A percentile compares a stretch with the other conserved stretches of the same genome.
Conservation (phyloP, 306 rosid species). For the Urtica urens region DNA sequence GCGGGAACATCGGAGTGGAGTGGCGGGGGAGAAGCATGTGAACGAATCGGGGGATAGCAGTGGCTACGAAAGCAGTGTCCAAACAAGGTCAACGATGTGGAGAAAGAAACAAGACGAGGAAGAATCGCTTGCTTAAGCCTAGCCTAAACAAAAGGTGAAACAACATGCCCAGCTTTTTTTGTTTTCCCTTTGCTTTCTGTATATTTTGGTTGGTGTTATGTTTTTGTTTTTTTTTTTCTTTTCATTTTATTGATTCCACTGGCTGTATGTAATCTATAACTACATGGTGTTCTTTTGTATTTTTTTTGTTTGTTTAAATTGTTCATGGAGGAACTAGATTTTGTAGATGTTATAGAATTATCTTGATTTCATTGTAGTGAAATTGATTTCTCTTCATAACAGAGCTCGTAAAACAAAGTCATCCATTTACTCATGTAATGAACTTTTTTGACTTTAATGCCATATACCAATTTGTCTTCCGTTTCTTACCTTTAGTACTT, state of each 20-base stretch:
- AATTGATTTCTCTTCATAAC: neutral
- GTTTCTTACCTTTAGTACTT: too few relatives aligned
- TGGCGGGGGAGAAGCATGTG: constrained; percentile 27
- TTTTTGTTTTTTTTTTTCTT: constrained; percentile 6
- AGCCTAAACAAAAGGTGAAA: constrained; percentile 14
- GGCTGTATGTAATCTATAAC: constrained; percentile 7
- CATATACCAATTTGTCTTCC: too few relatives aligned
- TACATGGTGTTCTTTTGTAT: neutral
- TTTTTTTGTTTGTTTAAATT: neutral
- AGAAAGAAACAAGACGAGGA: constrained; percentile 37
- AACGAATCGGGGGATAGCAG: constrained; percentile 50
- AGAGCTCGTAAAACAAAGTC: neutral
- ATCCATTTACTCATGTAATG: neutral
- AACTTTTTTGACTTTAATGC: neutral
- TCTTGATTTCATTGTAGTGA: neutral
- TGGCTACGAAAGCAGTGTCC: constrained; percentile 49
- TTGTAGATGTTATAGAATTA: constrained; percentile 4
- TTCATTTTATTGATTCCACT: constrained; percentile 5
- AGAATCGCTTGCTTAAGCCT: constrained; percentile 13
- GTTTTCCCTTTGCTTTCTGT: constrained; percentile 10
- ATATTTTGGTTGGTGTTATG: constrained; percentile 19
- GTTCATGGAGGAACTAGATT: neutral
- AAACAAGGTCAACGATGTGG: constrained; percentile 20
- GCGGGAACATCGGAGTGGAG: constrained; percentile 20
- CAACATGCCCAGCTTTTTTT: neutral